Evolutionary conservation across 768 basidiomycete genomes (phyloP).

Genomic region (Leccinum variicolor): DNA sequence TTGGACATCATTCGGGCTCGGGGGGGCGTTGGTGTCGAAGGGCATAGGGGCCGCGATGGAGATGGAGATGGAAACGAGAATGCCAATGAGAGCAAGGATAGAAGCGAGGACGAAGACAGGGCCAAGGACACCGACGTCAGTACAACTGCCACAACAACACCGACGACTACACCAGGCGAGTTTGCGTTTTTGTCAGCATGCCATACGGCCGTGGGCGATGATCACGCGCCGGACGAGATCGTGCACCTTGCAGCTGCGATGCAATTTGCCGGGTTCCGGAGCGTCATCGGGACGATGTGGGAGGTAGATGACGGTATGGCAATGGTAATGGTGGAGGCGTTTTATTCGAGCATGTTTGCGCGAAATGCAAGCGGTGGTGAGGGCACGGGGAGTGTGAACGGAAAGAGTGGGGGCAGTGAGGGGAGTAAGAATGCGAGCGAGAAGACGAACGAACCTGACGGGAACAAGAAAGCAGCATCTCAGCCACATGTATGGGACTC

Average conservation of each 20-base stretch:
- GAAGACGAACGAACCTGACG: background rate
- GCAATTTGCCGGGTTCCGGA: constrained; percentile 34
- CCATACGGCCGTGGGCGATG: constrained; percentile 27
- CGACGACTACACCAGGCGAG: constrained; percentile 1
- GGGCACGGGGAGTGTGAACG: background rate
- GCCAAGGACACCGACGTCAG: background rate
- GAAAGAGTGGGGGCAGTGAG: background rate
- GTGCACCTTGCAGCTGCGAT: constrained; percentile 35
- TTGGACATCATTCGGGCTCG: background rate
- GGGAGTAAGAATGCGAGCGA: background rate
- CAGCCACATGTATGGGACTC: constrained; percentile 2
- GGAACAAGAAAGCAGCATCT: background rate
- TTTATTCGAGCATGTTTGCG: constrained; percentile 20
- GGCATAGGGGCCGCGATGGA: background rate
- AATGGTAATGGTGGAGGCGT: constrained; percentile 16
- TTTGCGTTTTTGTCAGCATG: constrained; percentile 37
- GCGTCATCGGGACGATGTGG: constrained; percentile 37
- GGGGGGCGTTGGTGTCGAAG: constrained; percentile 10
- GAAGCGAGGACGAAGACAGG: background rate
- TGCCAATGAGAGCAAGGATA: background rate
- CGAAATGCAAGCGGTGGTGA: background rate
- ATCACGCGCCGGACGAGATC: constrained; percentile 28
- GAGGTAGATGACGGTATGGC: constrained; percentile 27
- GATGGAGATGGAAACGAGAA: background rate
- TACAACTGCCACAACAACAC: background rate